Conservation (phyloP, 2,329 filamentous ascomycete genomes). For the Colletotrichum sp. region DNA sequence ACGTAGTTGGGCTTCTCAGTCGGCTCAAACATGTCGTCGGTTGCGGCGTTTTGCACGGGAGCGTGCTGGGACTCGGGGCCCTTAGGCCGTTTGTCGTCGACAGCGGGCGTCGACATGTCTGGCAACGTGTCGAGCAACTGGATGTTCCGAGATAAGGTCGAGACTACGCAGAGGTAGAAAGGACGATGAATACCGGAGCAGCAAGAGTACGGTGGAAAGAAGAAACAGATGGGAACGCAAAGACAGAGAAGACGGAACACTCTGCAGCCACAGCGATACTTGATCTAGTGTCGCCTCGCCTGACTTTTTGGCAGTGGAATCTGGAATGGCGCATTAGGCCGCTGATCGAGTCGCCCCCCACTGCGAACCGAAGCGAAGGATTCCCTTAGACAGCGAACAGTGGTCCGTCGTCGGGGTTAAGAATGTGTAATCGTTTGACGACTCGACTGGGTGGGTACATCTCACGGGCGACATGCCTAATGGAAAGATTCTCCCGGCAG, state of each 20-base stretch:
- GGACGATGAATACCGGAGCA: accelerated
- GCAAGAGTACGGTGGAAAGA: not conserved
- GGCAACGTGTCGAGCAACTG: not conserved
- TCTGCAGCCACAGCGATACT: not conserved
- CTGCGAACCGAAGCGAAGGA: not conserved
- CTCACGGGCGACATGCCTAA: not conserved
- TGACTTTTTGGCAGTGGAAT: not conserved
- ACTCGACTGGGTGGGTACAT: not conserved
- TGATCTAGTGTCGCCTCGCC: not conserved
- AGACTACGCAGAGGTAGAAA: not conserved
- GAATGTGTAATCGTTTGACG: not conserved
- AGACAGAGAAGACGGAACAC: not conserved
- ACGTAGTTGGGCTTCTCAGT: not conserved
- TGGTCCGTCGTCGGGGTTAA: not conserved
- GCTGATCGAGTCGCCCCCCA: not conserved
- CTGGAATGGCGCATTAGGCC: not conserved
- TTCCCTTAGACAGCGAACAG: not conserved
- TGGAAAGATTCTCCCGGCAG: not conserved
- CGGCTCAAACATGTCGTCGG: not conserved
- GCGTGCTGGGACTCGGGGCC: not conserved
- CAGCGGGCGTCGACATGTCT: not conserved
- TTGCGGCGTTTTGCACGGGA: not conserved
- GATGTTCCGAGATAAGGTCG: not conserved
- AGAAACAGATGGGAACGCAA: not conserved
- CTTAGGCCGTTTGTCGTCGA: not conserved